These are phyloP conservation scores for Lobosporangium transversale DNA, from an alignment of 192 early-diverging fungal species.

Conservation along the genomic window DNA sequence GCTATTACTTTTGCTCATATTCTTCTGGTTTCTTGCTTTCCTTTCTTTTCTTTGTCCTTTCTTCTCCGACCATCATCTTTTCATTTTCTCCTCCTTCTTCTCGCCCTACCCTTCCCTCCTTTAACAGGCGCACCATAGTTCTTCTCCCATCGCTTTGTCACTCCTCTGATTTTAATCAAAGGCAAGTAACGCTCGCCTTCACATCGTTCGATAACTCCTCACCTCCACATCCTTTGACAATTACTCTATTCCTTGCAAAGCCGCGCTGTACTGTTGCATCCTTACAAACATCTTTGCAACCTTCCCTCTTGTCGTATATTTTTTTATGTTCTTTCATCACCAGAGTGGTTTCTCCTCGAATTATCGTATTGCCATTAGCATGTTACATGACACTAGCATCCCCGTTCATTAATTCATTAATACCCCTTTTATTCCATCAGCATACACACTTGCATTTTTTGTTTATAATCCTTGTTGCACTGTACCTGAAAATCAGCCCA, in stretches of 20 bases:
- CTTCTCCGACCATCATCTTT: not conserved
- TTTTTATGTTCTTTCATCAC: too few relatives aligned
- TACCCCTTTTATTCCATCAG: too few relatives aligned
- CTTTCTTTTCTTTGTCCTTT: conserved; percentile 1
- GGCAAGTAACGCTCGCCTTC: conserved; percentile 21
- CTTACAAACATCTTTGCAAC: not conserved
- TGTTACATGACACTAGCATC: too few relatives aligned
- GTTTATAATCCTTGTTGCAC: too few relatives aligned
- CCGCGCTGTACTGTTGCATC: too few relatives aligned
- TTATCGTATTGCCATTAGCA: not conserved
- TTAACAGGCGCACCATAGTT: conserved; percentile 21
- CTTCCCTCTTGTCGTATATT: not conserved
- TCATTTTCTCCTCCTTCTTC: conserved; percentile 4
- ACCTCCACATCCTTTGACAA: not conserved
- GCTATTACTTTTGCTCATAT: not conserved
- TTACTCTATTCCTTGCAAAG: not conserved
- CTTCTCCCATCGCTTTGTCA: not conserved
- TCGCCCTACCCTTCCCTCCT: conserved; percentile 17
- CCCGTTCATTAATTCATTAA: too few relatives aligned
- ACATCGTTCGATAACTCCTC: not conserved
- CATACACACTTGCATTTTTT: too few relatives aligned
- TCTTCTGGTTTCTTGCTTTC: not conserved
- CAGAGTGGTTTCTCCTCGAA: too few relatives aligned
- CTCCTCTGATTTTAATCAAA: conserved; percentile 11
- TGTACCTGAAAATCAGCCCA: too few relatives aligned